Conservation (phyloP, 2,329 filamentous ascomycete species). For the Aspergillus hortae region DNA sequence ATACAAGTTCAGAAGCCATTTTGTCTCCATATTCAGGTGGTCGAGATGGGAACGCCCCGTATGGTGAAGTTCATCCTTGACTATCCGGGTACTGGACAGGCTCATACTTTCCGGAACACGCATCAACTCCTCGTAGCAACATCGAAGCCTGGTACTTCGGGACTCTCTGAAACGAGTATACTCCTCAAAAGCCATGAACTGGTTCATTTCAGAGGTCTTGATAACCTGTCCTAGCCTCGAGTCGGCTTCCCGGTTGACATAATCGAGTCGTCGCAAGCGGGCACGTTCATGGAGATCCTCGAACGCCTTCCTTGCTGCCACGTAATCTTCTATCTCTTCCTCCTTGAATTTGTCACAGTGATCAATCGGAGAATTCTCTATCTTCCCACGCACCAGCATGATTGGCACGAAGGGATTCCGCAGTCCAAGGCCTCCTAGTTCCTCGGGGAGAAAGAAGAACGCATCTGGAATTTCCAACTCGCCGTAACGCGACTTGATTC, state of each 20-base stretch:
- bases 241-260: conserved; percentile 1
- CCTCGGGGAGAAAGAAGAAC: conserved; percentile 47
- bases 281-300: conserved; percentile 3
- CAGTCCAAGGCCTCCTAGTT: conserved; percentile 46
- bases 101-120: conserved; percentile 13
- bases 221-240: conserved; percentile 4
- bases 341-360: conserved; percentile 20
- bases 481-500: conserved; percentile 49
- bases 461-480: conserved; percentile 42
- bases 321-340: conserved; percentile 21
- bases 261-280: not conserved
- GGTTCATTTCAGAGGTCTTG: conserved; percentile 8
- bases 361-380: conserved; percentile 32
- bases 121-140: conserved; percentile 28
- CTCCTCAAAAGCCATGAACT: conserved; percentile 37
- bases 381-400: conserved; percentile 34
- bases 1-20: conserved; percentile 38
- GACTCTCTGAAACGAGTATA: conserved; percentile 21
- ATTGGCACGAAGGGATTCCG: conserved; percentile 46
- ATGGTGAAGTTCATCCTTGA: conserved; percentile 2
- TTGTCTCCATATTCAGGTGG: conserved; percentile 7
- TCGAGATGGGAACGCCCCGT: not conserved
- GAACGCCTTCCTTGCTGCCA: conserved; percentile 20
- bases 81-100: not conserved
- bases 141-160: not conserved